A percentile compares a stretch with the other conserved stretches of the same genome.
These are phyloP conservation scores for Balakata baccata DNA, from an alignment of 345 rosid species.

Conservation along the genomic window DNA sequence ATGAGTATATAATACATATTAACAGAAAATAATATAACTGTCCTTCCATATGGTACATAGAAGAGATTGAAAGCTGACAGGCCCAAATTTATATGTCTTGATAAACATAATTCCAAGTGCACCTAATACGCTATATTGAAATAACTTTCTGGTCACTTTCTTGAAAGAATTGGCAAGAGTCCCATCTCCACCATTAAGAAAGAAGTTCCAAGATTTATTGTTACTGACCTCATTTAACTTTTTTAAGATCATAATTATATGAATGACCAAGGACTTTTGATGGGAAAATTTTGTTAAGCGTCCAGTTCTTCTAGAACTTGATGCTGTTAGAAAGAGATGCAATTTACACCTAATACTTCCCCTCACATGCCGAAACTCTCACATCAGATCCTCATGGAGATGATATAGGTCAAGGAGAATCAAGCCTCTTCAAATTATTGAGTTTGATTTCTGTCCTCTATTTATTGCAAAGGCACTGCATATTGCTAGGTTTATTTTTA, in stretches of 20 bases:
- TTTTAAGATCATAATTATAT: background rate
- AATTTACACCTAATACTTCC: background rate
- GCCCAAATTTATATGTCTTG: background rate
- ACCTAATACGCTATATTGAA: background rate
- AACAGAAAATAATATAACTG: background rate
- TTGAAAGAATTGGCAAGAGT: background rate
- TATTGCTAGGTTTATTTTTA: background rate
- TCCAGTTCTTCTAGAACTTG: background rate
- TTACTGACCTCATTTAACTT: background rate
- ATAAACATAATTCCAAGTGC: background rate
- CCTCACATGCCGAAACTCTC: background rate
- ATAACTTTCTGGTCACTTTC: background rate
- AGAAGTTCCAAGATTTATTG: background rate
- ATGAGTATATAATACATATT: background rate
- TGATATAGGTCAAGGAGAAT: too few relatives aligned
- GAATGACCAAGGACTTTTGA: background rate
- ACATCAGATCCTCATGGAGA: background rate
- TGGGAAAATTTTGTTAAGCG: background rate
- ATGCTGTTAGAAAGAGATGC: conserved; percentile 1
- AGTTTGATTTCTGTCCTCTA: background rate
- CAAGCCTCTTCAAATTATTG: background rate
- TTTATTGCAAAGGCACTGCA: background rate
- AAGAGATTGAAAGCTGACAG: background rate
- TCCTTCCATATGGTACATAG: background rate
- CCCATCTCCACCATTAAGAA: background rate